Evolutionary conservation across 2,329 filamentous ascomycete species (phyloP).

Genomic region (Aureobasidium sp.): DNA sequence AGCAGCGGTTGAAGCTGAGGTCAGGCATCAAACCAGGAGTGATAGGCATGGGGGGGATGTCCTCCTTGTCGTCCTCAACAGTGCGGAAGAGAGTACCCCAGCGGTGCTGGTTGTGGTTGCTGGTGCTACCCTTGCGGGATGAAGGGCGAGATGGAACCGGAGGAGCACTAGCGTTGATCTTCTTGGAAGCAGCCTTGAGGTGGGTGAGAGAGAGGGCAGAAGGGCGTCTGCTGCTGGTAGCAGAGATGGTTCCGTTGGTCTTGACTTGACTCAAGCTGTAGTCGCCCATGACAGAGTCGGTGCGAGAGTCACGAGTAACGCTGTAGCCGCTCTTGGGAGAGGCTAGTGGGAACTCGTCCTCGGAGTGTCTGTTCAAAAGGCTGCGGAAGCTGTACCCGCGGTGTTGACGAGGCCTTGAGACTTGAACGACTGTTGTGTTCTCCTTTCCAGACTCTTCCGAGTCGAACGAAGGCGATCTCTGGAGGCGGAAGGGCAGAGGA

Average conservation of each 20-base stretch:
- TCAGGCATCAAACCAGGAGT: constrained; percentile 22
- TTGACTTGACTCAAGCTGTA: constrained; percentile 12
- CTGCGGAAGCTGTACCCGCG: constrained; percentile 21
- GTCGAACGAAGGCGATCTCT: constrained; percentile 19
- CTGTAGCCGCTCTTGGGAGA: constrained; percentile 14
- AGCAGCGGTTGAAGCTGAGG: constrained; percentile 30
- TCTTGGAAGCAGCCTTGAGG: constrained; percentile 18
- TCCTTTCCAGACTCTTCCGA: constrained; percentile 14
- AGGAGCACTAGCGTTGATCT: constrained; percentile 15
- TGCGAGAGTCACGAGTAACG: constrained; percentile 14
- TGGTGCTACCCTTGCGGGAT: constrained; percentile 18
- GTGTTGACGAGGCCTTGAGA: constrained; percentile 18
- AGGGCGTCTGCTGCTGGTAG: constrained; percentile 19
- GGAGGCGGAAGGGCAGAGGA: constrained; percentile 18
- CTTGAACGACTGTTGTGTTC: constrained; percentile 3
- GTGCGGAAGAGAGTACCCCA: constrained; percentile 19
- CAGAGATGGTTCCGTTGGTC: constrained; percentile 17
- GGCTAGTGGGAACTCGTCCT: constrained; percentile 10
- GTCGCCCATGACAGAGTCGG: constrained; percentile 19
- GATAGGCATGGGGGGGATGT: constrained; percentile 19
- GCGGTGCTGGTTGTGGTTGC: constrained; percentile 16
- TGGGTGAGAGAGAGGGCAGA: constrained; percentile 18
- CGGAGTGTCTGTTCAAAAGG: constrained; percentile 18
- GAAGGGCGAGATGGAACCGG: constrained; percentile 15
- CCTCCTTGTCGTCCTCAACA: constrained; percentile 18